Base-by-base conservation (phyloP, 306 rosid genomes). In the Prunus mira region DNA sequence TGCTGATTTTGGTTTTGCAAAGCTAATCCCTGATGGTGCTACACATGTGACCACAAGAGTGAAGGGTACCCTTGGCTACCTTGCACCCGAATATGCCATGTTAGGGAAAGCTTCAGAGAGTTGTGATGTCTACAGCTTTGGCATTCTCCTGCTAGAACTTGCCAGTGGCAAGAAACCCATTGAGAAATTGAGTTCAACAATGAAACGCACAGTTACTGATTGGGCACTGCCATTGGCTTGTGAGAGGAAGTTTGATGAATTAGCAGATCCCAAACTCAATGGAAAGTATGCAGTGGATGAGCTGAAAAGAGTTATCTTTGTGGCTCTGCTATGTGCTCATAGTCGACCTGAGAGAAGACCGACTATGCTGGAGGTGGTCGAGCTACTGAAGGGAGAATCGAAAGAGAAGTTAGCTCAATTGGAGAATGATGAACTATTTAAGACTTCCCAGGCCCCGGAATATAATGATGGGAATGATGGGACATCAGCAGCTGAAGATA, bases 61-160 rank as follows among this genome's bases (percentile, higher is more conserved):
- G 67, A 92, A 92, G 90, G 99, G 97, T 64, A 95, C 99, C 72
- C 97, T 95, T 0, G 99, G 99, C 74, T 95, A 95, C 84, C 97
- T 95, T 19, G 97, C 99, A 25, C 99, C 99, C 1, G 99, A 95
- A 77, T 95, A 95, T 78, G 97, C 96, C 2, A 92, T 92, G 97
- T 75, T 91, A 62, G 99, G 99, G 66, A 92, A 92, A 82, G 99
- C 96, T 65, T 88, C 88, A 0, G 97, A 90, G 88, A 84, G 96
- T 77, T 95, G 97, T 55, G 99, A 95, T 75, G 97, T 95, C 47
- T 95, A 84, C 86, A 95, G 99, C 84, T 92, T 88, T 2, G 99
- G 99, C 66, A 87, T 95, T 78, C 99, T 95, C 57, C 85, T 95
- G 76, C 90, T 95, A 43, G 99, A 95, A 82, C 96, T 95, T n/a